Evolutionary conservation across 164 flowering plant species (phyloP), one percentile per base, ranked within the genome.

Genomic region (Dillenia turbinata): DNA sequence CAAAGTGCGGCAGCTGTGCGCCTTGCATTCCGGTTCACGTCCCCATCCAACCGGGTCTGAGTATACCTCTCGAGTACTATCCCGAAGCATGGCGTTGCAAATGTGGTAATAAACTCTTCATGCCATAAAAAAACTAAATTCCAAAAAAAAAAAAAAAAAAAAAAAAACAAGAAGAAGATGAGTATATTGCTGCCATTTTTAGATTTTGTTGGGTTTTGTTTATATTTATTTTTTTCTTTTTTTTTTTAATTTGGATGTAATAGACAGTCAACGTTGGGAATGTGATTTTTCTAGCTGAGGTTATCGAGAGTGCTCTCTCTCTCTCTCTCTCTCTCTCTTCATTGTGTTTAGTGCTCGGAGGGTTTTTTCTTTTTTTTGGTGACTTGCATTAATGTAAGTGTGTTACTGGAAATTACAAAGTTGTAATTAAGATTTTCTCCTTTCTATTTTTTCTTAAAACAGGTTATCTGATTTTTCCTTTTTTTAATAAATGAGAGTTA

Each of bases 11-110:
- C 26, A 70, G 70, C 62, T 93, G 98, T 63, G 14, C 63, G 9
- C 98, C 97, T 16, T 93, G 98, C 62, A 75, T 60, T 33, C 67
- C 97, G 24, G 98, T 88, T 33, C 92, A 83, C 72, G 94, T 90
- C 14, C 81, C 94, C 17, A 77, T 90, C 22, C 92, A 82, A 8
- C 92, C 92, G 0, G 98, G 97, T 6, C 48, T 73, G 24, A 79
- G 72, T 54, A 58, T 72, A n/a, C 89, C 92, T 7, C 69, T 85
- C 3, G 98, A 93, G 81, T 93, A 93, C 65, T 93, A 93, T 64
- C 98, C 98, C 0, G 97, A 90, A 76, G 98, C 97, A 33, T 93
- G 98, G 98, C 80, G 98, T 0, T 93, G 98, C 83, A 84, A 85
- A 73, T 93, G 98, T 67, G 89, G 98, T 16, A 80, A 82, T 58